Conservation (phyloP, 306 rosid species). For the Potentilla sterilis region DNA sequence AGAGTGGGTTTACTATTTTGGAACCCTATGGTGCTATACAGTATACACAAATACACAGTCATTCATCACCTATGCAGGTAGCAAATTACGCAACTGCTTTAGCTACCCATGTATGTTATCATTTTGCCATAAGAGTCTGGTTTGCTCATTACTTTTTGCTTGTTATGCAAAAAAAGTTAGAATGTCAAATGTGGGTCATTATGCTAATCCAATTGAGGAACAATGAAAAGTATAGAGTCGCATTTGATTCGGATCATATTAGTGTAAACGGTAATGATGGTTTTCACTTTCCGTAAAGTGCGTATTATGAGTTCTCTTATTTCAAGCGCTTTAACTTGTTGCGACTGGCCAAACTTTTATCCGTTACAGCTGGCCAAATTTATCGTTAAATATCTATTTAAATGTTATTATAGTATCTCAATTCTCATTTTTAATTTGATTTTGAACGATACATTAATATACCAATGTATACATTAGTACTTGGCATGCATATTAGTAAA, state of each 20-base stretch:
- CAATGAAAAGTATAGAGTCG: conserved; percentile 13
- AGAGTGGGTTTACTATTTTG: conserved; percentile 1
- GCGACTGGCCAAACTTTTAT: too few species aligned
- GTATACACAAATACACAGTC: conserved; percentile 2
- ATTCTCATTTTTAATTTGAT: too few species aligned
- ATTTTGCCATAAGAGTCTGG: conserved; percentile 39
- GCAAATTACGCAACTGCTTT: conserved; percentile 34
- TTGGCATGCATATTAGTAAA: not conserved
- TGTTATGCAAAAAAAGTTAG: conserved; percentile 40
- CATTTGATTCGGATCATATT: not conserved
- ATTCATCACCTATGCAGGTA: conserved; percentile 24
- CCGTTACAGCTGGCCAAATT: not conserved
- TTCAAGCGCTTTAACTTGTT: not conserved
- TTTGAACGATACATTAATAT: too few species aligned
- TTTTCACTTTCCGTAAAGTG: not conserved
- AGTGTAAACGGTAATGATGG: not conserved
- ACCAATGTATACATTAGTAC: too few species aligned
- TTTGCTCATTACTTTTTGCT: conserved; percentile 42
- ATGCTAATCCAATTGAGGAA: conserved; percentile 44
- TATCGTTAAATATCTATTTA: not conserved
- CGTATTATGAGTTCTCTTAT: not conserved
- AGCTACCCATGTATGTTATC: conserved; percentile 39
- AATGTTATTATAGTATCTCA: not conserved
- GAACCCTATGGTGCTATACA: not conserved
- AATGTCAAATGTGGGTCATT: conserved; percentile 37